Conservation (phyloP, 1,284 basidiomycete species). For the Leccinum solheimii region DNA sequence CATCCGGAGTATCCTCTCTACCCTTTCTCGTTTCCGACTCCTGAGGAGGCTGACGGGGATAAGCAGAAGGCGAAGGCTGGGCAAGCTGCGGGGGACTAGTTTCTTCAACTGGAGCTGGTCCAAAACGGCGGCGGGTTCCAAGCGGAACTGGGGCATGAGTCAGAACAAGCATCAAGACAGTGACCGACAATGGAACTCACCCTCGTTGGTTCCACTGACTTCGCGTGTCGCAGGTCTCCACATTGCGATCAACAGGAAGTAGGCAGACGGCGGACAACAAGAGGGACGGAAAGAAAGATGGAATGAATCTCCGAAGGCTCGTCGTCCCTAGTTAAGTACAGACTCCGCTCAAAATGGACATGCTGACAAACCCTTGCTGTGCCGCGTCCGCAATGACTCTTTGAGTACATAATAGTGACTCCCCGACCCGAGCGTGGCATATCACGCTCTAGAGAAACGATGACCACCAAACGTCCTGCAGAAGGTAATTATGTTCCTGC, state of each 20-base stretch:
- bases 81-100: constrained; percentile 75
- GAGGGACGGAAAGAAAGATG: constrained; percentile 24
- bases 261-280: constrained; percentile 7
- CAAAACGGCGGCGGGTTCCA: constrained; percentile 85
- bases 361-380: constrained; percentile 28
- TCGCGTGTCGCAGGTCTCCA: constrained; percentile 86
- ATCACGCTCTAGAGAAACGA: constrained; percentile 3
- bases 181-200: constrained; percentile 40
- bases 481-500: constrained; percentile 26
- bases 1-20: constrained; percentile 61
- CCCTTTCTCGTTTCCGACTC: constrained; percentile 58
- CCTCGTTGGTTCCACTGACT: constrained; percentile 83
- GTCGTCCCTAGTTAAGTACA: constrained; percentile 24
- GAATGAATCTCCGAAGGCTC: constrained; percentile 38
- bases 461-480: constrained; percentile 30
- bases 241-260: constrained; percentile 51
- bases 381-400: constrained; percentile 1
- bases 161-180: constrained; percentile 8
- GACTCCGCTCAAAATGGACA: constrained; percentile 36
- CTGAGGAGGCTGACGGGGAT: constrained; percentile 63
- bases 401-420: too few species aligned
- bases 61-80: constrained; percentile 81
- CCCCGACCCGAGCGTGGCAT: not conserved
- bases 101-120: constrained; percentile 77
- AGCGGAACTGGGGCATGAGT: constrained; percentile 56